These are phyloP conservation scores for Micractinium sp. DNA, from an alignment of 139 green algal species.

Conservation along the genomic window DNA sequence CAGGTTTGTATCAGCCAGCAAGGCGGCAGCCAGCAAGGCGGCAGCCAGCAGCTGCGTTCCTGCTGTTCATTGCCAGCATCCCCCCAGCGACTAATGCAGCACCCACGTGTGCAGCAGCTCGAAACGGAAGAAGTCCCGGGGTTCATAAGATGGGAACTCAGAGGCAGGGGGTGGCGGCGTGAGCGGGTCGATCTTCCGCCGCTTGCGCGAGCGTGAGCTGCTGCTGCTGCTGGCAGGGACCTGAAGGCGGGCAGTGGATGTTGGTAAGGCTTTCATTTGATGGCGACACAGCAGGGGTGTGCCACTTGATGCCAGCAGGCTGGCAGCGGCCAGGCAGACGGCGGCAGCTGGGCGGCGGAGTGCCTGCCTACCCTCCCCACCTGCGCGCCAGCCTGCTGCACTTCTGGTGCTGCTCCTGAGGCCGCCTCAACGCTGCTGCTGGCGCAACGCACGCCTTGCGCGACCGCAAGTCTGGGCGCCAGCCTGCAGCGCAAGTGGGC, in stretches of 20 bases:
- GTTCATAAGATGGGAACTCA: conserved; percentile 27
- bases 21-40: too few relatives aligned
- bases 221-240: too few relatives aligned
- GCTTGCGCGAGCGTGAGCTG: conserved; percentile 2
- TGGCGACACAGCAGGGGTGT: too few relatives aligned
- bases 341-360: neutral
- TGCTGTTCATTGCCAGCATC: neutral
- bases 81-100: neutral
- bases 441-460: neutral
- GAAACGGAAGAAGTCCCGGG: conserved; percentile 27
- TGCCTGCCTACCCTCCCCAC: too few relatives aligned
- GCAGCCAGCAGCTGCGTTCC: neutral
- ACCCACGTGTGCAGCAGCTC: conserved; percentile 32
- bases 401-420: too few relatives aligned
- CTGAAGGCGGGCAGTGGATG: too few relatives aligned
- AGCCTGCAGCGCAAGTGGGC: neutral
- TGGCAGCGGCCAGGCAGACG: neutral
- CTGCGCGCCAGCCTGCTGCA: neutral
- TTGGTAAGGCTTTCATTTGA: too few relatives aligned
- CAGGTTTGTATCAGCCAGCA: too few relatives aligned
- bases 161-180: conserved; percentile 23
- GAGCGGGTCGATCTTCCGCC: conserved; percentile 20
- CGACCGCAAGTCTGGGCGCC: neutral
- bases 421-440: neutral
- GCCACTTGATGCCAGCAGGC: too few relatives aligned